phyloP scores from a whole-genome alignment of 148 eudicot genomes.

The Rhododendron kiyosumense region DNA sequence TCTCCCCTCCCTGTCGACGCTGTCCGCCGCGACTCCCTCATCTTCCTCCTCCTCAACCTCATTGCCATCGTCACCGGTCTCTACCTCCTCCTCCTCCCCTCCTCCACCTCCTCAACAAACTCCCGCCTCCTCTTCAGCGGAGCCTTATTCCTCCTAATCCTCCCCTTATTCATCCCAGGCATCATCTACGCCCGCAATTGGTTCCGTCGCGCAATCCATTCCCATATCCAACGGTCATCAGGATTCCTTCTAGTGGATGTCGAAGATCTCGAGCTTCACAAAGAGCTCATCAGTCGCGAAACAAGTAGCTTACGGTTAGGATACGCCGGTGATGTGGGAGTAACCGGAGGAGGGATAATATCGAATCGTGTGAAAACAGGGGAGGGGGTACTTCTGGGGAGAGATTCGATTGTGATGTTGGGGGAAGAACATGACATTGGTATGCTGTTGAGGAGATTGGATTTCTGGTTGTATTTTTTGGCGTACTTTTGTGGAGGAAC shows the following conservation, averaged over 20 bases:
- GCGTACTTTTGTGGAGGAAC: constrained; percentile 88
- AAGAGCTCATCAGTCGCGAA: constrained; percentile 16
- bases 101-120: constrained; percentile 14
- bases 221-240: constrained; percentile 35
- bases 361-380: neutral
- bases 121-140: constrained; percentile 54
- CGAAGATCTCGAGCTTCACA: constrained; percentile 58
- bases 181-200: constrained; percentile 58
- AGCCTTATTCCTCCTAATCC: constrained; percentile 50
- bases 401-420: constrained; percentile 54
- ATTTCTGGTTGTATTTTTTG: constrained; percentile 77
- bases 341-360: neutral
- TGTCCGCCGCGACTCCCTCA: constrained; percentile 38
- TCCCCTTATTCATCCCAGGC: constrained; percentile 58
- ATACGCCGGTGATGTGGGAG: neutral
- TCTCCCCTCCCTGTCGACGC: constrained; percentile 35
- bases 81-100: constrained; percentile 51
- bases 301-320: neutral
- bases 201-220: constrained; percentile 40
- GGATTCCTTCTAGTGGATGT: constrained; percentile 52
- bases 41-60: constrained; percentile 55
- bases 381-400: constrained; percentile 28
- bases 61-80: constrained; percentile 65
- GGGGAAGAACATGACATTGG: constrained; percentile 70
- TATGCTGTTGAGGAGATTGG: constrained; percentile 47